Percentiles rank a stretch among this genome's conserved stretches.
Conservation (phyloP, 331 rosid genomes). For the Quercus phellos region DNA sequence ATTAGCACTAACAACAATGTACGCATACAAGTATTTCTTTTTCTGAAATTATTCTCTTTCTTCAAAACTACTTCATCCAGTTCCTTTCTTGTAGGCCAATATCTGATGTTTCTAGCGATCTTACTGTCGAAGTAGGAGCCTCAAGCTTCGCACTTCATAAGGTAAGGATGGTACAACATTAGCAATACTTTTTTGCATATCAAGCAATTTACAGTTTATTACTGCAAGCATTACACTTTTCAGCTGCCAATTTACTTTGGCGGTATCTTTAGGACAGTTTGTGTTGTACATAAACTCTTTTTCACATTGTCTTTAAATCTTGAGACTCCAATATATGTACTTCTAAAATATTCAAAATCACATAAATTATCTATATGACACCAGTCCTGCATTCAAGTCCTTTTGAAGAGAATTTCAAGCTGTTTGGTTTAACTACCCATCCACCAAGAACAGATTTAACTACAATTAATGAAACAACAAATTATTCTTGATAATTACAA, state of each 20-base stretch:
- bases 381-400: not conserved
- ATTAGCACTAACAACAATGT: conserved; percentile 37
- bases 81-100: conserved; percentile 72
- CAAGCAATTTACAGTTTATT: not conserved
- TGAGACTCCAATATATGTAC: not conserved
- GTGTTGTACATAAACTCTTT: not conserved
- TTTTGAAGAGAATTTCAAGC: not conserved
- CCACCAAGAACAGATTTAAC: not conserved
- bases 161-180: conserved; percentile 40
- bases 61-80: conserved; percentile 22
- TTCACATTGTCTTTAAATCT: not conserved
- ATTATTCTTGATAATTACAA: not conserved
- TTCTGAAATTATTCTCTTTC: conserved; percentile 20
- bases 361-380: not conserved
- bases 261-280: not conserved
- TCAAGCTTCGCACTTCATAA: conserved; percentile 89
- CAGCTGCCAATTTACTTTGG: not conserved
- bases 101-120: conserved; percentile 91
- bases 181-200: not conserved
- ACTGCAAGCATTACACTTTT: not conserved
- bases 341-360: not conserved
- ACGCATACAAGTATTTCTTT: conserved; percentile 24
- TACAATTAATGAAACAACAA: not conserved
- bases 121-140: conserved; percentile 73
- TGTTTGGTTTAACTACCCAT: not conserved